Evolutionary conservation across 768 basidiomycete genomes (phyloP).

Genomic region (Termitomyces sp.): DNA sequence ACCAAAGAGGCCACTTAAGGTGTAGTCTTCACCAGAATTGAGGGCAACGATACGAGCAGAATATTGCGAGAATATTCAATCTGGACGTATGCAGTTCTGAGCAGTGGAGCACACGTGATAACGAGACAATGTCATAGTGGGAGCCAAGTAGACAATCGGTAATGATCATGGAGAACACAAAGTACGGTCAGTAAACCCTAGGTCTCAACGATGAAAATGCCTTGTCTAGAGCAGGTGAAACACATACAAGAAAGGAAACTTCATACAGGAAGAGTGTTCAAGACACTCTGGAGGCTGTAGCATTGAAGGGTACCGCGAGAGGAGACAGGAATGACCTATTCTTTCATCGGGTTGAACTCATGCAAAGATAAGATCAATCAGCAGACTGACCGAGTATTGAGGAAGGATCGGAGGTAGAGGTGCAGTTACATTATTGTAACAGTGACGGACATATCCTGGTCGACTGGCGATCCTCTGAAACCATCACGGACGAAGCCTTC

Average conservation of each 20-base stretch:
- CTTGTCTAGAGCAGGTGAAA: background rate
- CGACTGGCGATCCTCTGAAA: background rate
- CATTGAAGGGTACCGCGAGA: too few relatives aligned
- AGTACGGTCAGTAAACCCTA: background rate
- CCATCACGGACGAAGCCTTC: too few relatives aligned
- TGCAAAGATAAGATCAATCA: background rate
- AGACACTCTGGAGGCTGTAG: background rate
- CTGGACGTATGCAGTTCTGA: background rate
- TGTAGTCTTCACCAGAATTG: background rate
- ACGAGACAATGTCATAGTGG: too few relatives aligned
- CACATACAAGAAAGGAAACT: background rate
- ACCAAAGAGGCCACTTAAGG: background rate
- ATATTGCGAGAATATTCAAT: background rate
- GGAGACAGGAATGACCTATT: background rate
- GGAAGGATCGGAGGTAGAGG: background rate
- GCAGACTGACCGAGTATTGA: too few relatives aligned
- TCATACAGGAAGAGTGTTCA: background rate
- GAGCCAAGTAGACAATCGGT: too few relatives aligned
- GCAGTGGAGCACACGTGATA: background rate
- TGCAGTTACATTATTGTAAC: background rate
- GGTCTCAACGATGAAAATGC: too few relatives aligned
- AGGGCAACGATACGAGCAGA: background rate
- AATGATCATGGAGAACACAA: background rate
- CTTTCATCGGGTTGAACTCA: background rate
- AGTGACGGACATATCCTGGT: background rate